Evolutionary conservation across 2,329 filamentous ascomycete species (phyloP).

Genomic region (Colletotrichum sp.): DNA sequence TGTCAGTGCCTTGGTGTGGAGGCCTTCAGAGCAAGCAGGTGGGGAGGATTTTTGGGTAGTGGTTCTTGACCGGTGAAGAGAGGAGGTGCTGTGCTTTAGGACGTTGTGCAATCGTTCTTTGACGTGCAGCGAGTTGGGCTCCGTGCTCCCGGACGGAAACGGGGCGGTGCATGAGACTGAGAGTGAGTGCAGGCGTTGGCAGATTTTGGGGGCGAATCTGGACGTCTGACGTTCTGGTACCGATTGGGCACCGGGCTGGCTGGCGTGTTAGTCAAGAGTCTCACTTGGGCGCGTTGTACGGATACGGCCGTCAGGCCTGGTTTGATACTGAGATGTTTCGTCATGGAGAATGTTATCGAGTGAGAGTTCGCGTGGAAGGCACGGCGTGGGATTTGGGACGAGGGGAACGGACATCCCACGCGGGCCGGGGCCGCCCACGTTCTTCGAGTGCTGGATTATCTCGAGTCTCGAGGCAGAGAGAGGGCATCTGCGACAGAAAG

Average conservation of each 20-base stretch:
- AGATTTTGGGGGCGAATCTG: not conserved
- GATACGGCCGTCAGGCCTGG: not conserved
- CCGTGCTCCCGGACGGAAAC: not conserved
- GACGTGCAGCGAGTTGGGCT: not conserved
- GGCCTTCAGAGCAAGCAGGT: not conserved
- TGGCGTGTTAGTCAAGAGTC: not conserved
- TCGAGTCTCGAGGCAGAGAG: not conserved
- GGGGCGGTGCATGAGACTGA: not conserved
- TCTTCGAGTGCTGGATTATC: not conserved
- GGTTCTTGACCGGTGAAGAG: not conserved
- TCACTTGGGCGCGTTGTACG: not conserved
- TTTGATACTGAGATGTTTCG: not conserved
- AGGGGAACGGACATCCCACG: not conserved
- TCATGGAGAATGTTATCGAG: not conserved
- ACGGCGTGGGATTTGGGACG: not conserved
- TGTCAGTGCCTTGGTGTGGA: not conserved
- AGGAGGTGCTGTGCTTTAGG: not conserved
- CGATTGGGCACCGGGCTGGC: not conserved
- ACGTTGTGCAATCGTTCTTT: not conserved
- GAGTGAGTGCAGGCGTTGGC: not conserved
- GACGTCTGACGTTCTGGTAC: not conserved
- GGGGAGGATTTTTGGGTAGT: not conserved
- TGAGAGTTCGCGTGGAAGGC: not conserved
- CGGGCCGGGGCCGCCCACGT: not conserved
- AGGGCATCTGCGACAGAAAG: not conserved